Percentiles rank a stretch among this genome's conserved stretches.
phyloP scores from a whole-genome alignment of 306 rosid genomes.

The Sphenostylis stenocarpa region DNA sequence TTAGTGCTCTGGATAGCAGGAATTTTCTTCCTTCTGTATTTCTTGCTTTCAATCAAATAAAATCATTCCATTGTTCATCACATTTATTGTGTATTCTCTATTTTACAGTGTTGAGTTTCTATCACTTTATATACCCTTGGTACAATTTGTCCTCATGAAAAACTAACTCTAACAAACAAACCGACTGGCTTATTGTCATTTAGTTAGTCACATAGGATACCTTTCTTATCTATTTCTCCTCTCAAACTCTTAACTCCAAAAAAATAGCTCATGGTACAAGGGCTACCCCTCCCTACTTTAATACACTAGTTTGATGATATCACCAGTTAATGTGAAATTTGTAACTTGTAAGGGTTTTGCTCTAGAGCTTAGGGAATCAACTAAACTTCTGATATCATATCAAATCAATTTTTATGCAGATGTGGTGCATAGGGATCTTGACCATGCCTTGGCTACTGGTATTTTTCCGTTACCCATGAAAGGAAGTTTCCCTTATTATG shows the following conservation, averaged over 20 bases:
- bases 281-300: no score
- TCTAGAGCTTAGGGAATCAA: conserved; percentile 43
- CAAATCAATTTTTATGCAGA: conserved; percentile 71
- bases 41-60: background rate
- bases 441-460: conserved; percentile 71
- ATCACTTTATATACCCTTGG: background rate
- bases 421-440: conserved; percentile 74
- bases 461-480: conserved; percentile 76
- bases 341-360: conserved; percentile 27
- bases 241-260: no score
- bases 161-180: background rate
- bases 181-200: background rate
- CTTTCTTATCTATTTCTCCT: background rate
- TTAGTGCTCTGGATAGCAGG: no score
- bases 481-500: no score
- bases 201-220: background rate
- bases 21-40: no score
- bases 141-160: background rate
- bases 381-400: conserved; percentile 56
- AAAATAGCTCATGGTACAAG: no score
- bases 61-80: background rate
- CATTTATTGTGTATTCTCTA: background rate
- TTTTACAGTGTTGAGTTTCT: no score
- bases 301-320: no score
- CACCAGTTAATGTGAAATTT: no score